Evolutionary conservation across 352 stramenopile species (phyloP).

Genomic region (Globisporangium mamillatum): DNA sequence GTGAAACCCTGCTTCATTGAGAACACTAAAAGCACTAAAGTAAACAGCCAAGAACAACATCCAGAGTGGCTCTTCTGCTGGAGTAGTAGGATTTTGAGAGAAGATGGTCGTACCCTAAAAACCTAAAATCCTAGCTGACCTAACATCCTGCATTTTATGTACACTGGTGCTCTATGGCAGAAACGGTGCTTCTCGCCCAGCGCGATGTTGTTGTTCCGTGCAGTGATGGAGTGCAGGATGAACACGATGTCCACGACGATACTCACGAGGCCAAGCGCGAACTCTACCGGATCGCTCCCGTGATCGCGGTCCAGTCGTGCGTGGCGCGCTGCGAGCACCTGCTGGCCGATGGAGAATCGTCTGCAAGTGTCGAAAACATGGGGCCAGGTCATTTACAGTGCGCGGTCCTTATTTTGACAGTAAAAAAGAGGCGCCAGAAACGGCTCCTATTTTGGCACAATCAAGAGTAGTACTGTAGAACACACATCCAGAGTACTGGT

Average conservation of each 20-base stretch:
- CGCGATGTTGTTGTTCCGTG: conserved; percentile 15
- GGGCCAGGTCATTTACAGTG: too few relatives aligned
- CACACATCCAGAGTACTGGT: background rate
- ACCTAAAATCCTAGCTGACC: too few relatives aligned
- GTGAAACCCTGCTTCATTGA: too few relatives aligned
- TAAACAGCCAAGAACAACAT: too few relatives aligned
- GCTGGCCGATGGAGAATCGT: conserved; percentile 87
- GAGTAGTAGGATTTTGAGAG: too few relatives aligned
- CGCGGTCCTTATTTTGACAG: too few relatives aligned
- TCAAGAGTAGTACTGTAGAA: background rate
- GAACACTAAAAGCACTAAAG: too few relatives aligned
- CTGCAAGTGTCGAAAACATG: conserved; percentile 16
- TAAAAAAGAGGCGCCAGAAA: too few relatives aligned
- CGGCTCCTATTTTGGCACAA: background rate
- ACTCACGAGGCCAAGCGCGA: conserved; percentile 92
- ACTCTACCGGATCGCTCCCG: conserved; percentile 93
- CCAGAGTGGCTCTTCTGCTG: too few relatives aligned
- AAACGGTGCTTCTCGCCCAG: conserved; percentile 4
- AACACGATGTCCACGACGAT: conserved; percentile 98
- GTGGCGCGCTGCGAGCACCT: conserved; percentile 90
- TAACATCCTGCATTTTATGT: too few relatives aligned
- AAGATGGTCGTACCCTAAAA: too few relatives aligned
- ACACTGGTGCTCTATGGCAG: background rate
- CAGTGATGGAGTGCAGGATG: conserved; percentile 95
- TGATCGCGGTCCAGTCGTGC: conserved; percentile 94